Conservation (phyloP, 2,329 filamentous ascomycete genomes). For the Colletotrichum phormii region DNA sequence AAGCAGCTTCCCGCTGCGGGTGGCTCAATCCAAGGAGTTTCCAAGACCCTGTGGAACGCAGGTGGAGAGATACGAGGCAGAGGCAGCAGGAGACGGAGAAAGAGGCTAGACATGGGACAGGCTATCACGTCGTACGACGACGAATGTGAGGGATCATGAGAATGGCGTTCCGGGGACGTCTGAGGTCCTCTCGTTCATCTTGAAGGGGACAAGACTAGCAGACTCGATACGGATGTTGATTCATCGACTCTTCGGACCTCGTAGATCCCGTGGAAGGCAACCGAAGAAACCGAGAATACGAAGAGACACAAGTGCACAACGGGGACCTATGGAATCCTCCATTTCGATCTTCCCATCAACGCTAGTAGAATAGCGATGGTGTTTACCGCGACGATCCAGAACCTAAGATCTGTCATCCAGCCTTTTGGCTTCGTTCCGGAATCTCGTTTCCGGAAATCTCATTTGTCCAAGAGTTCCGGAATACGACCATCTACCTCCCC, state of each 20-base stretch:
- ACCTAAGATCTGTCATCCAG: background rate
- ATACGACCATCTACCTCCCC: background rate
- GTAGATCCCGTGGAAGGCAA: background rate
- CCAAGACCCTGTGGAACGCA: constrained; percentile 14
- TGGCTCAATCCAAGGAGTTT: constrained; percentile 13
- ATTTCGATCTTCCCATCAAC: background rate
- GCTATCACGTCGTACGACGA: background rate
- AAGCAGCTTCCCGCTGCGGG: constrained; percentile 31
- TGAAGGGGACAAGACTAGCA: too few relatives aligned
- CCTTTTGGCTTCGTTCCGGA: background rate
- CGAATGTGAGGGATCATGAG: background rate
- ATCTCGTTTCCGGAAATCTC: background rate
- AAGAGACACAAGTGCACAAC: background rate
- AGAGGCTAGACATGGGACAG: background rate
- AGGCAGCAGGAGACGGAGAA: background rate
- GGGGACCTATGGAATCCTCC: background rate
- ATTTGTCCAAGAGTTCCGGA: background rate
- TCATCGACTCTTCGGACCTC: background rate
- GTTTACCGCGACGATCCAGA: background rate
- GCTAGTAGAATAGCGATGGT: background rate
- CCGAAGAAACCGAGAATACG: background rate
- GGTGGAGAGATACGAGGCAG: background rate
- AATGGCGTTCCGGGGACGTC: too few relatives aligned
- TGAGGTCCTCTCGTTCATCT: background rate
- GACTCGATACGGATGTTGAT: background rate